A percentile compares a stretch with the other conserved stretches of the same genome.
These are phyloP conservation scores for Fusarium coffeatum DNA, from an alignment of 2,329 filamentous ascomycete genomes.

Conservation along the genomic window DNA sequence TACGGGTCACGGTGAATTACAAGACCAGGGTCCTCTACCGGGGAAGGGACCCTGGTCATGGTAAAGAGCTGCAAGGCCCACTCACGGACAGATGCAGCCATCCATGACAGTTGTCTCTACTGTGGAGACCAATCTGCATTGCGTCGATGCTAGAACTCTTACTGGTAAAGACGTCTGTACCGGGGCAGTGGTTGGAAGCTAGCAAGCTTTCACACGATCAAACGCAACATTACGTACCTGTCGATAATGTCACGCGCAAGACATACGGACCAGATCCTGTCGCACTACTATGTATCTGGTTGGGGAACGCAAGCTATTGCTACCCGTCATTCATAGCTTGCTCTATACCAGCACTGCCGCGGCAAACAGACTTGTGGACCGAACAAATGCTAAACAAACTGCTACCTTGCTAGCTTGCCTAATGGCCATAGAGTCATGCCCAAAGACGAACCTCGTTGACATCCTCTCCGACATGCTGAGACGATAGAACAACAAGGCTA, in stretches of 20 bases:
- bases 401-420: not conserved
- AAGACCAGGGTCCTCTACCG: constrained; percentile 38
- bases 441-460: not conserved
- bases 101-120: constrained; percentile 41
- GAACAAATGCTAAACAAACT: not conserved
- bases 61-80: constrained; percentile 44
- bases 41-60: constrained; percentile 40
- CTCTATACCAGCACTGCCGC: constrained; percentile 40
- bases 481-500: not conserved
- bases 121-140: constrained; percentile 40
- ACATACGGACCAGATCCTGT: constrained; percentile 34
- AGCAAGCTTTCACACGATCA: constrained; percentile 40
- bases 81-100: constrained; percentile 43
- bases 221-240: constrained; percentile 40
- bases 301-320: constrained; percentile 5
- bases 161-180: constrained; percentile 44
- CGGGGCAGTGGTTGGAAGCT: constrained; percentile 42
- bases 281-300: constrained; percentile 26
- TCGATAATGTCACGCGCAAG: constrained; percentile 39
- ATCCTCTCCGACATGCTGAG: not conserved
- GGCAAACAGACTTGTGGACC: constrained; percentile 17
- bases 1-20: constrained; percentile 40
- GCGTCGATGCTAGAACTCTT: constrained; percentile 37
- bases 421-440: not conserved
- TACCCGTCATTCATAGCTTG: not conserved